phyloP scores from a whole-genome alignment of 768 basidiomycete genomes.

The Mycena pura region DNA sequence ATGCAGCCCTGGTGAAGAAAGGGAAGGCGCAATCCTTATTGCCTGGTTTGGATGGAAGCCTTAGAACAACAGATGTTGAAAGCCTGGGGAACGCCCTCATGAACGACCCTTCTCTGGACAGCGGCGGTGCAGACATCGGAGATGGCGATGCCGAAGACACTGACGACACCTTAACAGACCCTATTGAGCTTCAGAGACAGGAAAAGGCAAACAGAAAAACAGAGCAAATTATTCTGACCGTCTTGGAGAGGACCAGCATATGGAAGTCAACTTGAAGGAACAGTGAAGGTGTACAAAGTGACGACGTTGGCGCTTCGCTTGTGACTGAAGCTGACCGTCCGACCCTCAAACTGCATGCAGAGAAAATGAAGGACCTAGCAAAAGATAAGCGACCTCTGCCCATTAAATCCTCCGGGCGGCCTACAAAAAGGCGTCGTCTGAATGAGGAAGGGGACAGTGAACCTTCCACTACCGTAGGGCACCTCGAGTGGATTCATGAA shows the following conservation, averaged over 20 bases:
- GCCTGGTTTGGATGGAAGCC: not conserved
- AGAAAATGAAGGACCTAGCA: not conserved
- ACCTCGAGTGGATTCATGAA: not conserved
- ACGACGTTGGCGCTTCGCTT: not conserved
- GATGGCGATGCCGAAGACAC: not conserved
- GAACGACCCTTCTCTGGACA: not conserved
- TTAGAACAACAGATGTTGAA: not conserved
- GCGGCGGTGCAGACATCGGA: not conserved
- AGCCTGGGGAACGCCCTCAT: not conserved
- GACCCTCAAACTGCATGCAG: not conserved
- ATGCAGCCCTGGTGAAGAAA: not conserved
- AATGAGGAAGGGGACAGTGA: not conserved
- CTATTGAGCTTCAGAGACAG: not conserved
- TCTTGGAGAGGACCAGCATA: not conserved
- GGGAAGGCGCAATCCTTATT: not conserved
- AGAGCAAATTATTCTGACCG: not conserved
- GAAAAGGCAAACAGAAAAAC: not conserved
- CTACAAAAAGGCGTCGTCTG: not conserved
- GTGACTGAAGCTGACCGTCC: not conserved
- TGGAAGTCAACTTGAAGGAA: not conserved
- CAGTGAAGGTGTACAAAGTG: not conserved
- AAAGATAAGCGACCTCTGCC: not conserved
- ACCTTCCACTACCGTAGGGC: not conserved
- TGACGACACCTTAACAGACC: not conserved
- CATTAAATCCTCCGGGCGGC: too few relatives aligned